phyloP scores from a whole-genome alignment of 169 alveolate genomes.

The Cryptosporidium felis region DNA sequence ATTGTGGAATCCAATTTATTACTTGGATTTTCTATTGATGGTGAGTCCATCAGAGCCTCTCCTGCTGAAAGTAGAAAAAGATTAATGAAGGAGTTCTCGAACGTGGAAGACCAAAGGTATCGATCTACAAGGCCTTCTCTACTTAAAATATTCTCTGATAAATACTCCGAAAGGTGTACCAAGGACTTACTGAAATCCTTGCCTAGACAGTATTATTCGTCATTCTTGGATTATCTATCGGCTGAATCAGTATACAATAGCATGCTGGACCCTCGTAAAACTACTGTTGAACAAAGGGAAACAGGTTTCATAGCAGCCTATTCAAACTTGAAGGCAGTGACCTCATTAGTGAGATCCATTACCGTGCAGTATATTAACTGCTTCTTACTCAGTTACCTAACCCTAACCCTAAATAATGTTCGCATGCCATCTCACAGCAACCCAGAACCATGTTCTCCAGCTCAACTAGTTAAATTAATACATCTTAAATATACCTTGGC shows the following conservation, averaged over 20 bases:
- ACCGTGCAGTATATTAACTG: not conserved
- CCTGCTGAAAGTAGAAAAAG: not conserved
- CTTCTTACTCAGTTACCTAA: not conserved
- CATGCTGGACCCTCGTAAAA: slow-evolving; percentile 4
- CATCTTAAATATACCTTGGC: no score
- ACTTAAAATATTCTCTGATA: not conserved
- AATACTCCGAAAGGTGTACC: not conserved
- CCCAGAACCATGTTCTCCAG: no score
- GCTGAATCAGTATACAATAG: not conserved
- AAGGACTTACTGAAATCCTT: not conserved
- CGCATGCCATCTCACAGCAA: no score
- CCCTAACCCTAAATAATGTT: no score
- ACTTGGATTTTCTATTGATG: no score
- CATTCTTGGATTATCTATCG: not conserved
- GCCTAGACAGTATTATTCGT: not conserved
- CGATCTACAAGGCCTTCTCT: not conserved
- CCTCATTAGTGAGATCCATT: not conserved
- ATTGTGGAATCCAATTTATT: no score
- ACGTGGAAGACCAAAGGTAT: not conserved
- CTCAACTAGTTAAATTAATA: no score
- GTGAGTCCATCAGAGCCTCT: no score
- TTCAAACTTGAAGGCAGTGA: not conserved
- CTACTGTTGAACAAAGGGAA: not conserved
- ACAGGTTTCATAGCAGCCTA: not conserved
- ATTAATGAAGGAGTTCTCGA: not conserved